These are phyloP conservation scores for Paulownia fortunei DNA, from an alignment of 257 asterid species.

Conservation along the genomic window DNA sequence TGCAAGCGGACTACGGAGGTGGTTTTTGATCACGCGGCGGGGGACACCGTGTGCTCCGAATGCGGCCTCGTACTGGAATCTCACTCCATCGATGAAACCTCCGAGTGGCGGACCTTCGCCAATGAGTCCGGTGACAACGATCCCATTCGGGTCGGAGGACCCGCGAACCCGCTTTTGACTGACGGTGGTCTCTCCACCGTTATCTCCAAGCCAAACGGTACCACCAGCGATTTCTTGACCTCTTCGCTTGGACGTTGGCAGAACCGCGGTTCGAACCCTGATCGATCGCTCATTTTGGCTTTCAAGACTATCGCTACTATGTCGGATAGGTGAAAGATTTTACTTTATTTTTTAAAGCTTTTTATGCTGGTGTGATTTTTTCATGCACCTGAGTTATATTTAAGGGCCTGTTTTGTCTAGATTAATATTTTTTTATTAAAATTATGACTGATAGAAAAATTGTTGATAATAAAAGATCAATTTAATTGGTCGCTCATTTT, in stretches of 20 bases:
- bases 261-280: slow-evolving; percentile 66
- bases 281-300: slow-evolving; percentile 63
- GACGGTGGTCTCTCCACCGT: slow-evolving; percentile 71
- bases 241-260: slow-evolving; percentile 73
- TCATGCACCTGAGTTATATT: not conserved
- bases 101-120: slow-evolving; percentile 79
- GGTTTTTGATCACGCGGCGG: slow-evolving; percentile 69
- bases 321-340: slow-evolving; percentile 62
- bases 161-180: slow-evolving; percentile 58
- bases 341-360: not conserved
- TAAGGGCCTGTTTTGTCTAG: not conserved
- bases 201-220: slow-evolving; percentile 69
- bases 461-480: not conserved
- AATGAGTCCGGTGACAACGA: slow-evolving; percentile 69
- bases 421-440: no score
- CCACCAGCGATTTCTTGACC: slow-evolving; percentile 54
- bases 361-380: not conserved
- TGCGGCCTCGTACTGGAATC: slow-evolving; percentile 76
- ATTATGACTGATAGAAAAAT: no score
- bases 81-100: slow-evolving; percentile 69
- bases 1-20: slow-evolving; percentile 71
- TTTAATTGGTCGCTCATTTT: not conserved
- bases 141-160: slow-evolving; percentile 70
- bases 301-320: slow-evolving; percentile 67
- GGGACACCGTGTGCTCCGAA: slow-evolving; percentile 69